Base-by-base conservation (phyloP, 345 rosid species). In the Populus simonii region DNA sequence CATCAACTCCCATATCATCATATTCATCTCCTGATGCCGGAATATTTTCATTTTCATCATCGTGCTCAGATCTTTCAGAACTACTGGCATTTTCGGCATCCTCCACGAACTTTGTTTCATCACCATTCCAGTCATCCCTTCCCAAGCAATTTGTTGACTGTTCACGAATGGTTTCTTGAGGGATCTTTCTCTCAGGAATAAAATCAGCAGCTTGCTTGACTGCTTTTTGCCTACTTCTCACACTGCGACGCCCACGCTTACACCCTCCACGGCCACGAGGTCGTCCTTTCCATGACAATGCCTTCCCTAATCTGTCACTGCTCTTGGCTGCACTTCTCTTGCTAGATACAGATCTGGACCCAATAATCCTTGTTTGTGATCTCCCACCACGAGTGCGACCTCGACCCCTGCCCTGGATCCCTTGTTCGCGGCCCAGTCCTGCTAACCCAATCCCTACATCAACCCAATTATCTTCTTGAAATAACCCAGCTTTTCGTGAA, bases 31-130 rank as follows among this genome's bases (percentile, higher is more conserved):
- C 90, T 6, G 80, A 36, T 16, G 78, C 85, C 51, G 76, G 89
- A 43, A 59, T 23, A n/a, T n/a, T 59, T 59, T 84, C 88, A 72
- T 84, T 84, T 65, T 83, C 90, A 63, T 88, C 89, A 13, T 83
- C 86, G 15, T 79, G 88, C 62, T 88, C 94, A 2, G 90, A 90
- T 76, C 90, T 87, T 27, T 87, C 94, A 0, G 93, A 90, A 49
- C 90, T 87, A 78, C 94, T 89, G 61, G 81, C 82, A 78, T 89
- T 84, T 76, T 85, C 93, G 10, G 83, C 86, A 1, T 66, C 86
- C 57, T 81, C 90, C 1, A 45, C 82, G 73, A 81, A 57, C 73
- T 78, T 82, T 35, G 76, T 82, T 39, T 83, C 89, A 18, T 84
- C 88, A 57, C 77, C 80, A 12, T 80, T 84, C 63, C 91, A 83